These are phyloP conservation scores for Candida broadrunensis DNA, from an alignment of 805 yeast species.

Conservation along the genomic window DNA sequence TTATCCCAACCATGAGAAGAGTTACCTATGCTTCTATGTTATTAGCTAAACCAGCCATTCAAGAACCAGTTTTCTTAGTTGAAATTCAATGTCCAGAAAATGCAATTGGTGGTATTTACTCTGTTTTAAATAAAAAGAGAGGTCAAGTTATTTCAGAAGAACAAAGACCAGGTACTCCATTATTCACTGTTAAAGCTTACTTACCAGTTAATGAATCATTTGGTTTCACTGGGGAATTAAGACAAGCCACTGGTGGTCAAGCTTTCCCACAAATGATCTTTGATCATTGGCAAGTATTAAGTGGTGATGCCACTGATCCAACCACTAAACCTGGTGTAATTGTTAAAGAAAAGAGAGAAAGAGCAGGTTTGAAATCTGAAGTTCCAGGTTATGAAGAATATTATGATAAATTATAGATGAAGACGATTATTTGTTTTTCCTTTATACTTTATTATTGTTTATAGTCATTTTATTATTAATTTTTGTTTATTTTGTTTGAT, in stretches of 20 bases:
- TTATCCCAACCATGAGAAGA: conserved; percentile 99
- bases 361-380: conserved; percentile 94
- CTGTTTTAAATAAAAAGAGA: conserved; percentile 98
- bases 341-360: conserved; percentile 70
- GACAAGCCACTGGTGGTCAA: conserved; percentile 99
- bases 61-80: conserved; percentile 98
- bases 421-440: too few relatives aligned
- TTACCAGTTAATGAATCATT: conserved; percentile 99
- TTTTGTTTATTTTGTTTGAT: too few relatives aligned
- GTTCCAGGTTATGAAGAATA: conserved; percentile 99
- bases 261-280: conserved; percentile 99
- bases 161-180: conserved; percentile 99
- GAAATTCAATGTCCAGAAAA: conserved; percentile 99
- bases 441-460: too few relatives aligned
- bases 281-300: conserved; percentile 94
- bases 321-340: conserved; percentile 61
- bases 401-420: conserved; percentile 87
- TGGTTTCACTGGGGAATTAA: conserved; percentile 99
- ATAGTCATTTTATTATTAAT: too few relatives aligned
- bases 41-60: conserved; percentile 97
- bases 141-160: conserved; percentile 99
- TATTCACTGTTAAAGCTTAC: conserved; percentile 99
- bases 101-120: conserved; percentile 99
- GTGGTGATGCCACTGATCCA: conserved; percentile 92
- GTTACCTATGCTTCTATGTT: conserved; percentile 97